These are phyloP conservation scores for Annona cherimola DNA, from an alignment of 164 flowering plant genomes.

Conservation along the genomic window DNA sequence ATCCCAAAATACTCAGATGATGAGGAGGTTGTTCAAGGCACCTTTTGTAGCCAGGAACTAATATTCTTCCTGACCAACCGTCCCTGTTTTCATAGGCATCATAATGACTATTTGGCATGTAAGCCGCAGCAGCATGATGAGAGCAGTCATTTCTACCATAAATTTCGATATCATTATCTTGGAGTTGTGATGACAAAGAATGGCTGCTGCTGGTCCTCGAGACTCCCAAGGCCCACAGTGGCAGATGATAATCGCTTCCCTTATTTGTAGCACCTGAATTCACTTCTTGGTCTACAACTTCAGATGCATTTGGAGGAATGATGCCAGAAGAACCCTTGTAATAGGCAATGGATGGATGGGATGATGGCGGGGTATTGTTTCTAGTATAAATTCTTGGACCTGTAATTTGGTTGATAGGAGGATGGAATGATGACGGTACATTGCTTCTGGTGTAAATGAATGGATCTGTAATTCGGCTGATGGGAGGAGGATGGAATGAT, in stretches of 20 bases:
- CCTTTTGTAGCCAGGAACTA: conserved; percentile 7
- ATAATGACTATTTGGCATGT: background rate
- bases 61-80: conserved; percentile 11
- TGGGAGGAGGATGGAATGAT: background rate
- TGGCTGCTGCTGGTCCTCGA: background rate
- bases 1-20: conserved; percentile 16
- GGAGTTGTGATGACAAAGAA: background rate
- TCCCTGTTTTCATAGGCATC: conserved; percentile 20
- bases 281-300: background rate
- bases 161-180: background rate
- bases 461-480: background rate
- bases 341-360: background rate
- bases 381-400: background rate
- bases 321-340: too few relatives aligned
- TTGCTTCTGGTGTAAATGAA: background rate
- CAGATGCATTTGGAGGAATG: background rate
- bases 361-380: background rate
- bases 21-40: conserved; percentile 29
- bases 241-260: background rate
- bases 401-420: background rate
- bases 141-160: background rate
- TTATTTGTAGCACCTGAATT: background rate
- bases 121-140: background rate
- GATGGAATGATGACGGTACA: background rate
- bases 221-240: background rate